phyloP scores from a whole-genome alignment of 1,139 yeast species.

The Blastobotrys apis region DNA sequence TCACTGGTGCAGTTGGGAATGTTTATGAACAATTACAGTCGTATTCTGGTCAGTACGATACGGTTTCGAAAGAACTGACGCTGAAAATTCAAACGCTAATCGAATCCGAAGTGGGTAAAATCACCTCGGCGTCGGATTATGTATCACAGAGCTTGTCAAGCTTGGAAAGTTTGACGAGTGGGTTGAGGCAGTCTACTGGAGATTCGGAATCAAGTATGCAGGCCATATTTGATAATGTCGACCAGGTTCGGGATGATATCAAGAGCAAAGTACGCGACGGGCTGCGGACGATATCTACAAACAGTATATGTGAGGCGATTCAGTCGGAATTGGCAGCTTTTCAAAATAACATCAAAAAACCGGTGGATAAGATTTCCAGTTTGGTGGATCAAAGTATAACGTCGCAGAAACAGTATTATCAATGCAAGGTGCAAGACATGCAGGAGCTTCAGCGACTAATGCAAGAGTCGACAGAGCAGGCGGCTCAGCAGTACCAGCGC shows the following conservation, averaged over 20 bases:
- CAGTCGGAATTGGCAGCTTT: constrained; percentile 9
- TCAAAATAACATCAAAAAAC: constrained; percentile 9
- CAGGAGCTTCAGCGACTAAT: neutral
- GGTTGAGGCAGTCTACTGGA: neutral
- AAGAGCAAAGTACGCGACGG: constrained; percentile 12
- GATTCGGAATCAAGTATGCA: neutral
- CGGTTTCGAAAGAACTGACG: neutral
- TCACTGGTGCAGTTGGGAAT: constrained; percentile 9
- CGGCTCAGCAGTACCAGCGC: neutral
- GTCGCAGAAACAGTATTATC: neutral
- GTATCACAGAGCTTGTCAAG: constrained; percentile 2
- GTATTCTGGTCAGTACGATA: constrained; percentile 7
- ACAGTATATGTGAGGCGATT: constrained; percentile 8
- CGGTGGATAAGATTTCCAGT: constrained; percentile 5
- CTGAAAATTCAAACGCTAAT: constrained; percentile 1
- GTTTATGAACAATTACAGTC: constrained; percentile 2
- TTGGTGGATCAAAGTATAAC: constrained; percentile 2
- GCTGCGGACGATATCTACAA: constrained; percentile 4
- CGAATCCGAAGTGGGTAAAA: constrained; percentile 8
- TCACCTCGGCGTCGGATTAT: neutral
- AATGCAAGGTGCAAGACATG: neutral
- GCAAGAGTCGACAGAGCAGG: constrained; percentile 1
- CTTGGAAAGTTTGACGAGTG: neutral
- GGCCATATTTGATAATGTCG: constrained; percentile 7
- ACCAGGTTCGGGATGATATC: constrained; percentile 10